A percentile compares a stretch with the other conserved stretches of the same genome.
These are phyloP conservation scores for Coprinellus micaceus DNA, from an alignment of 768 basidiomycete genomes.

Conservation along the genomic window DNA sequence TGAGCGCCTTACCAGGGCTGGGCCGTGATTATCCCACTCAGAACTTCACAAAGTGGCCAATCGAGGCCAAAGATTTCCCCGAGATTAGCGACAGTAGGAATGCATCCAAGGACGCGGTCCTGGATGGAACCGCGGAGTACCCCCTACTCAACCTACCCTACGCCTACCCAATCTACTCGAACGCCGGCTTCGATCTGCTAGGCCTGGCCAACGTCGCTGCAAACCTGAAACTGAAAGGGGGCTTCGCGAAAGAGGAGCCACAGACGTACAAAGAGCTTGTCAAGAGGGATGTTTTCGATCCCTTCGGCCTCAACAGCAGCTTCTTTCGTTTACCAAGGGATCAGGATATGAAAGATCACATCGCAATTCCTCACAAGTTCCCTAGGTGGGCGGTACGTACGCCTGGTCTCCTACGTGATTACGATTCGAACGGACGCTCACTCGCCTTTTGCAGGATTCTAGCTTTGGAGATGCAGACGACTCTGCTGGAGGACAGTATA, in stretches of 20 bases:
- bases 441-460: conserved; percentile 27
- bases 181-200: conserved; percentile 73
- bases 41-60: conserved; percentile 40
- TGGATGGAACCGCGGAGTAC: conserved; percentile 32
- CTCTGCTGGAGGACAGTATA: conserved; percentile 48
- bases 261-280: conserved; percentile 41
- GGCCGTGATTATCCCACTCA: conserved; percentile 34
- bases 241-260: conserved; percentile 18
- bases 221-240: conserved; percentile 37
- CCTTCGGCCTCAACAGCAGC: conserved; percentile 41
- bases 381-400: conserved; percentile 29
- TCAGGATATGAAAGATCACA: conserved; percentile 23
- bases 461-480: conserved; percentile 37
- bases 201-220: conserved; percentile 57
- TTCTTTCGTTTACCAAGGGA: conserved; percentile 38
- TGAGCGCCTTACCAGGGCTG: conserved; percentile 22
- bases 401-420: background rate
- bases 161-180: conserved; percentile 65
- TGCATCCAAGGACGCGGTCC: conserved; percentile 15
- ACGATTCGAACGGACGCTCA: background rate
- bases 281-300: conserved; percentile 46
- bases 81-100: conserved; percentile 11
- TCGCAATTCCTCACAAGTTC: conserved; percentile 39
- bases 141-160: conserved; percentile 42
- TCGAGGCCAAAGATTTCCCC: conserved; percentile 5